Conservation (phyloP, 108 stramenopile species). For the Cyclotella baltica region DNA sequence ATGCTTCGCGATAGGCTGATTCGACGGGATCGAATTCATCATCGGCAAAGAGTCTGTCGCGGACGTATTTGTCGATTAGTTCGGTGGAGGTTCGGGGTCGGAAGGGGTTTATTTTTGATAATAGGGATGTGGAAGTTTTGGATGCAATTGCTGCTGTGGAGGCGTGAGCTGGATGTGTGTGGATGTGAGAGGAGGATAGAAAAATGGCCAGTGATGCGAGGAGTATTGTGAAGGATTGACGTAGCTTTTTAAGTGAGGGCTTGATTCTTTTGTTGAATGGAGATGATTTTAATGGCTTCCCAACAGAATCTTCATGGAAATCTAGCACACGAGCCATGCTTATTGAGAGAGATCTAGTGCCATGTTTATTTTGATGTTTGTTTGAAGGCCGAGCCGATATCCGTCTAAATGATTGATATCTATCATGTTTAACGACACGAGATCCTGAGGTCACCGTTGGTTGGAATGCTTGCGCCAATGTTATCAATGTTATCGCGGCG, state of each 20-base stretch:
- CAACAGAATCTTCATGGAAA: neutral
- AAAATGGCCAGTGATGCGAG: conserved; percentile 43
- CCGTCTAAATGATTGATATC: neutral
- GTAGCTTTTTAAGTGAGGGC: conserved; percentile 7
- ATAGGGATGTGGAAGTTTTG: conserved; percentile 15
- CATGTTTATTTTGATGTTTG: neutral
- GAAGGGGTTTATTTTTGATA: conserved; percentile 23
- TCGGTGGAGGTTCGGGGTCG: conserved; percentile 57
- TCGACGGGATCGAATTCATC: conserved; percentile 83
- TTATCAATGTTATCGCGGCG: neutral
- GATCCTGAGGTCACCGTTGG: neutral
- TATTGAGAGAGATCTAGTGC: neutral
- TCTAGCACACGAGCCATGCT: neutral
- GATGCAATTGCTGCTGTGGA: neutral
- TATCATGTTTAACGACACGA: neutral
- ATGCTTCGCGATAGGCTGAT: conserved; percentile 80
- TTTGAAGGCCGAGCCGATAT: neutral
- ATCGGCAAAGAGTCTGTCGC: conserved; percentile 81
- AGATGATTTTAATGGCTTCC: neutral
- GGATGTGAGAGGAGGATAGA: conserved; percentile 17
- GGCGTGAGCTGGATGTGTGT: conserved; percentile 5
- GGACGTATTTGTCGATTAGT: conserved; percentile 75
- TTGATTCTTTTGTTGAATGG: neutral
- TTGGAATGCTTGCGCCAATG: conserved; percentile 13
- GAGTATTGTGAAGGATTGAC: conserved; percentile 26